Evolutionary conservation across 1,284 basidiomycete species (phyloP), one percentile per base, ranked within the genome.

Genomic region (Cryptococcus sp.): DNA sequence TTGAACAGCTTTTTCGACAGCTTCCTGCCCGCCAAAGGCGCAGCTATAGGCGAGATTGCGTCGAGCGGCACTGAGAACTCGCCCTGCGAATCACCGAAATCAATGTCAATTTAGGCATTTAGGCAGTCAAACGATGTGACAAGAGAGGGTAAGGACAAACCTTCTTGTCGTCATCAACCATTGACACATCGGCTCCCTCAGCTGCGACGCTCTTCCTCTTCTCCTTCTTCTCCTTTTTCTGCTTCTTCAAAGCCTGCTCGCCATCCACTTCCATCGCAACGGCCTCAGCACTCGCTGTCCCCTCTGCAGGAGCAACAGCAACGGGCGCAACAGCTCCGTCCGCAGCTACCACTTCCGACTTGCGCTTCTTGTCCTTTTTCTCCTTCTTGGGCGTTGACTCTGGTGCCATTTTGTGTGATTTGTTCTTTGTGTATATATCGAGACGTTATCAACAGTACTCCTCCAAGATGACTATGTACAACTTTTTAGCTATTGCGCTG

Each of bases 1-100:
- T 91, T 93, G 80, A 95, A 87, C 41, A 97, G 80, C 78, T 93
- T 95, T 80, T 95, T 97, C 52, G 88, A 79, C 26, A 96, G 83
- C 80, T 96, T 97, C 81, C 88, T 92, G 76, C 88, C 86, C 19
- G 94, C 93, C 38, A 97, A 81, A 13, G 93, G 93, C 63, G 87
- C 86, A 7, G 93, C 94, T 61, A 97, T 86, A 34, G 93, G 91
- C 5, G 91, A 91, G 45, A 96, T 83, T 63, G 93, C 89, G 63
- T 91, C 91, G 3, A 87, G 60, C 7, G 88, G 84, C 46, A 93
- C 85, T n/a, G 81, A 73, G 55, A 88, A 82, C 63, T 77, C 76
- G 65, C 61, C 56, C 73, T 76, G 55, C 39, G 5, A 34, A 25
- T 15, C 53, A 43, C 23, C 22, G 13, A 37, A 19, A 43, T 40